Conservation (phyloP, 164 flowering plant genomes). For the Cinnamomum micranthum region DNA sequence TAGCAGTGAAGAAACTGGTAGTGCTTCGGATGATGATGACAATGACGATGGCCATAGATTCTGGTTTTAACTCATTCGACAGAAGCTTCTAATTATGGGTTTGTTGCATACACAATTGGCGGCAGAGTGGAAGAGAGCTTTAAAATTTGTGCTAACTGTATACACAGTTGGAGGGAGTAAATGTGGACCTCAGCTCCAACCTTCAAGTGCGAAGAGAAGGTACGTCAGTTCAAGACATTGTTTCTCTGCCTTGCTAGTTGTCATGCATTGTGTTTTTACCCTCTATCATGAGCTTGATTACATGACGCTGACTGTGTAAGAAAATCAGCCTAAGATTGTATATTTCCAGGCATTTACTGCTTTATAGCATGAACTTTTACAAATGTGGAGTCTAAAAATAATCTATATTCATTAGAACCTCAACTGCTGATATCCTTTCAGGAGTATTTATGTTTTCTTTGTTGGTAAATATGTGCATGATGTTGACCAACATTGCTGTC, state of each 20-base stretch:
- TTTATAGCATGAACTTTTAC: too few relatives aligned
- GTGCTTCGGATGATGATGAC: background rate
- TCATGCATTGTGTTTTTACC: background rate
- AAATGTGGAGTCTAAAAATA: too few relatives aligned
- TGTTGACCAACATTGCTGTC: too few relatives aligned
- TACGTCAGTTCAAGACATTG: background rate
- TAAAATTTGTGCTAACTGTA: background rate
- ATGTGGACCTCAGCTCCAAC: background rate
- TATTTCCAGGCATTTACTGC: too few relatives aligned
- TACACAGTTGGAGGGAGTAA: background rate
- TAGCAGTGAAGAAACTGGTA: conserved; percentile 12
- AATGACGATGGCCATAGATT: conserved; percentile 15
- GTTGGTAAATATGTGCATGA: too few relatives aligned
- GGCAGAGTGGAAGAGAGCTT: background rate
- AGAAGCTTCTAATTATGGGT: background rate
- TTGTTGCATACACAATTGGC: background rate
- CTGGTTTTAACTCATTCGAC: conserved; percentile 12
- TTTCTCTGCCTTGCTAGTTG: background rate
- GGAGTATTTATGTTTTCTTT: too few relatives aligned
- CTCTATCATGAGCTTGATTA: background rate
- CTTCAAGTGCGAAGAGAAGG: background rate
- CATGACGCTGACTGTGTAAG: too few relatives aligned
- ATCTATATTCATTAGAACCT: too few relatives aligned
- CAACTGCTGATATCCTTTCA: too few relatives aligned
- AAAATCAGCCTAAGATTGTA: too few relatives aligned